phyloP scores from a whole-genome alignment of 2,329 filamentous ascomycete species.

The Diplocarpon mali region DNA sequence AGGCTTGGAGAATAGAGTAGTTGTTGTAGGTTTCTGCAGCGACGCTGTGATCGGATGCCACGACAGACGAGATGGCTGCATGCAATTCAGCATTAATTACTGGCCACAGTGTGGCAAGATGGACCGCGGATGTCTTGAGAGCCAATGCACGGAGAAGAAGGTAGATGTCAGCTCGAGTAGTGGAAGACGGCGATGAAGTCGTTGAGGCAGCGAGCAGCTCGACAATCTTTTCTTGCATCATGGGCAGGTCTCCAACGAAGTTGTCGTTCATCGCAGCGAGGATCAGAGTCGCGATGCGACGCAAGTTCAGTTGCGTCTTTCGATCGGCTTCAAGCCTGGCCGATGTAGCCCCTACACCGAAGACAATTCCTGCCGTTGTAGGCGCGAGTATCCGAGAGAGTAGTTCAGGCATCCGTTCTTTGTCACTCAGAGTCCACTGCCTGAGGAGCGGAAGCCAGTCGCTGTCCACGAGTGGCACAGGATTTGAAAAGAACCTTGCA shows the following conservation, averaged over 20 bases:
- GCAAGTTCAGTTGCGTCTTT: constrained; percentile 80
- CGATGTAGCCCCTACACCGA: constrained; percentile 92
- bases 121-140: constrained; percentile 66
- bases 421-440: constrained; percentile 78
- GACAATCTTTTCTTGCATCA: constrained; percentile 70
- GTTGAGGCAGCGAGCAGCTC: constrained; percentile 76
- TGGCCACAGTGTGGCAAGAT: constrained; percentile 81
- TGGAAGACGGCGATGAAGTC: constrained; percentile 84
- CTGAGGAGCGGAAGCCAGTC: constrained; percentile 77
- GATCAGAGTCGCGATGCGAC: constrained; percentile 69
- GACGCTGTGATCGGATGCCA: constrained; percentile 51
- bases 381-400: constrained; percentile 70
- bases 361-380: constrained; percentile 90
- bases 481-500: constrained; percentile 67
- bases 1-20: constrained; percentile 72
- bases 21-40: constrained; percentile 66
- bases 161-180: constrained; percentile 79
- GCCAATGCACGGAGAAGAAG: constrained; percentile 76
- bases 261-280: constrained; percentile 67
- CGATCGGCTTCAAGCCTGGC: constrained; percentile 91
- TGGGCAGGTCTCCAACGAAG: constrained; percentile 64
- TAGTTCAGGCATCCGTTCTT: constrained; percentile 76
- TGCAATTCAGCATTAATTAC: constrained; percentile 80
- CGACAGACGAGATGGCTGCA: constrained; percentile 63
- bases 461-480: constrained; percentile 50